Base-by-base conservation (phyloP, 768 basidiomycete species). In the Lactarius trivialis region DNA sequence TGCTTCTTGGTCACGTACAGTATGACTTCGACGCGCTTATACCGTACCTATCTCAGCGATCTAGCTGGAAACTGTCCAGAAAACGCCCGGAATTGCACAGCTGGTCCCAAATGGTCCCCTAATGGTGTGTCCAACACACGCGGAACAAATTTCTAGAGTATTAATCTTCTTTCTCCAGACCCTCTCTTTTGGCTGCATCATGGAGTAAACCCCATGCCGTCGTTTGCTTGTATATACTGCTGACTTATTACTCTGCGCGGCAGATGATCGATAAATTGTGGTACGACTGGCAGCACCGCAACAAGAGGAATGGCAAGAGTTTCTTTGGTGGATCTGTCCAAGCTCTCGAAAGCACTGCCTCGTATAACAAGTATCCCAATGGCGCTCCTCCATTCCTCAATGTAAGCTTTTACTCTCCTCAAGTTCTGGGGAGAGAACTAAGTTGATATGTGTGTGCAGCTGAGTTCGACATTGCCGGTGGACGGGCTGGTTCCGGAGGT, bases 251-350 rank as follows among this genome's bases (percentile, higher is more conserved):
- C 30, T 17, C 1, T 32, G 24, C 30, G 28, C 21, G 45, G 6
- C n/a, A 71, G 71, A 75, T 74, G 74, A 66, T 76, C 53, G 75
- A 76, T 65, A 74, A 74, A 59, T 57, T 76, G 17, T 76, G 75
- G 75, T 74, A 53, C 55, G 71, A 75, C 54, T 76, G 75, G 75
- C 75, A 76, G 53, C 60, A 61, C 56, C 59, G 58, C 12, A 48
- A 72, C 58, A 32, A 63, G 1, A 54, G 48, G 12, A 76, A 72
- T 64, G 63, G 60, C 56, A 58, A 62, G 52, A 68, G 69, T 32
- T 76, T 69, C 63, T 63, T 65, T 26, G 75, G 75, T 54, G 75
- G 75, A 4, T 69, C 72, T 4, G 69, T 73, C 6, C 66, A 73
- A 52, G 65, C 66, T 41, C 26, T 72, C 26, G 55, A 70, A 36